phyloP scores from a whole-genome alignment of 805 yeast species.

The Hanseniaspora clermontiae region DNA sequence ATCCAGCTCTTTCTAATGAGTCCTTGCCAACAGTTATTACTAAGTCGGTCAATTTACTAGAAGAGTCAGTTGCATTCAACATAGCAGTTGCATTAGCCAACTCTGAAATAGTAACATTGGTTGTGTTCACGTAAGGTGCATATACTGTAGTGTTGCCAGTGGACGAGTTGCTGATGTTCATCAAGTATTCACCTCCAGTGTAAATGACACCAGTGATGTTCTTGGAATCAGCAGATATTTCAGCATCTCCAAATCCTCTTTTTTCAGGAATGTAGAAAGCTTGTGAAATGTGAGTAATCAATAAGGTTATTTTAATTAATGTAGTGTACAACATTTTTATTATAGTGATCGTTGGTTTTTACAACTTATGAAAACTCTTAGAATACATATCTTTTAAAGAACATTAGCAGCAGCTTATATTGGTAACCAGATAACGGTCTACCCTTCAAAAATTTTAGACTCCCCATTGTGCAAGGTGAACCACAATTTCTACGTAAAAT shows the following conservation, averaged over 20 bases:
- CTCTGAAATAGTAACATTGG: conserved; percentile 22
- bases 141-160: conserved; percentile 14
- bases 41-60: conserved; percentile 18
- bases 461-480: too few species aligned
- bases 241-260: conserved; percentile 11
- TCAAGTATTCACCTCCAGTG: conserved; percentile 4
- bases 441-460: too few species aligned
- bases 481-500: too few species aligned
- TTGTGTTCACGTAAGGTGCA: conserved; percentile 17
- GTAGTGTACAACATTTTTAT: conserved; percentile 5
- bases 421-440: too few species aligned
- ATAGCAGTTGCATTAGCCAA: conserved; percentile 16
- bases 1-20: conserved; percentile 23
- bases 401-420: too few species aligned
- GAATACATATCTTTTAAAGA: too few species aligned
- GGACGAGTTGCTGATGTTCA: conserved; percentile 7
- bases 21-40: conserved; percentile 19
- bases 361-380: too few species aligned
- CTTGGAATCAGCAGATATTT: conserved; percentile 12
- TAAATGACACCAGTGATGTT: conserved; percentile 12
- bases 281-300: conserved; percentile 11
- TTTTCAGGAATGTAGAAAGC: conserved; percentile 11
- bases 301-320: conserved; percentile 12
- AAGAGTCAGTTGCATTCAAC: conserved; percentile 18
- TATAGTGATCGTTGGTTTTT: background rate